These are phyloP conservation scores for Colletotrichum eleusines DNA, from an alignment of 2,329 filamentous ascomycete genomes.

Conservation along the genomic window DNA sequence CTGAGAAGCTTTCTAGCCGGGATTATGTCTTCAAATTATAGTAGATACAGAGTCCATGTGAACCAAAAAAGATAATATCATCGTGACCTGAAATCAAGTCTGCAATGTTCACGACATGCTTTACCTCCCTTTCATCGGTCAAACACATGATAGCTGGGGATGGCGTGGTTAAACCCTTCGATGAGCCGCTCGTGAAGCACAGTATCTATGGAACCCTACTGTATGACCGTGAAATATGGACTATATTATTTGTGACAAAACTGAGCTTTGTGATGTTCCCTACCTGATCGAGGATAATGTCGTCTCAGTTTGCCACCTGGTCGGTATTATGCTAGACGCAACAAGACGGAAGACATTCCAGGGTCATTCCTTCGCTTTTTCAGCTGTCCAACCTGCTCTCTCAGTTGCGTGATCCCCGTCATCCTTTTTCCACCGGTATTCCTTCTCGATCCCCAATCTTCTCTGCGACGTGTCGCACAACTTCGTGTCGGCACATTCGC, in stretches of 20 bases:
- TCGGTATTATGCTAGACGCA: not conserved
- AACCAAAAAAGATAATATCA: too few species aligned
- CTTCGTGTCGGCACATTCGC: slow-evolving; percentile 62
- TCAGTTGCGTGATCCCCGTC: slow-evolving; percentile 7
- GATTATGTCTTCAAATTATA: too few species aligned
- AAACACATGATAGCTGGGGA: not conserved
- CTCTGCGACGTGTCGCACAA: slow-evolving; percentile 65
- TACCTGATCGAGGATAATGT: not conserved
- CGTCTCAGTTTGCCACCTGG: not conserved
- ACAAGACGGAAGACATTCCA: not conserved
- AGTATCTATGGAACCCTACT: too few species aligned
- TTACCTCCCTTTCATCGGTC: not conserved
- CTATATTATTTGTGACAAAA: too few species aligned
- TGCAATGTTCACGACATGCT: not conserved
- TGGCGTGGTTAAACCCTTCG: not conserved
- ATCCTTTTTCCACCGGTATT: slow-evolving; percentile 61
- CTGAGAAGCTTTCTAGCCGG: not conserved
- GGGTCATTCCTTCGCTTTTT: not conserved
- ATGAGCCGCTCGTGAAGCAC: not conserved
- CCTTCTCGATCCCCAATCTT: slow-evolving; percentile 59
- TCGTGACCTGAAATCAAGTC: too few species aligned
- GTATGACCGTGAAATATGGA: too few species aligned
- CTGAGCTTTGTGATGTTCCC: not conserved
- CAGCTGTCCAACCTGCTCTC: not conserved
- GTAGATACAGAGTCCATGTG: too few species aligned